Conservation (phyloP, 768 basidiomycete species). For the Leccinum uliginosum region DNA sequence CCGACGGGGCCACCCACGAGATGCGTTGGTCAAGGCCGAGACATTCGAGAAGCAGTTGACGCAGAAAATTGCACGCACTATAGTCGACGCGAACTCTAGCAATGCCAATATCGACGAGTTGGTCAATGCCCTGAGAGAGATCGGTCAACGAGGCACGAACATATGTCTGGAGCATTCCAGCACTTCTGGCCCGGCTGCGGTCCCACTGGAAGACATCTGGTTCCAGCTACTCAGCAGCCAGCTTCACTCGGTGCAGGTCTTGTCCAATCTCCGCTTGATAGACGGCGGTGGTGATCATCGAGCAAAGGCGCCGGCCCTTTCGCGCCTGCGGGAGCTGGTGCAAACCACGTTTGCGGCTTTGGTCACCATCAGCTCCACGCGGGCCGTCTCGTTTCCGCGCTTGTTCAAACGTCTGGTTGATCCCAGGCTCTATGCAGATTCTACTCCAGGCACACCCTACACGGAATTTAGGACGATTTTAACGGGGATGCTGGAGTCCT, state of each 20-base stretch:
- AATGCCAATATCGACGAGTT: constrained; percentile 27
- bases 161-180: constrained; percentile 71
- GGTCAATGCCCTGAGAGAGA: constrained; percentile 49
- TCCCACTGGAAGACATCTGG: constrained; percentile 81
- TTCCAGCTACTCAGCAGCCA: constrained; percentile 80
- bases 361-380: constrained; percentile 77
- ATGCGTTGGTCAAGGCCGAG: constrained; percentile 66
- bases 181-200: constrained; percentile 33
- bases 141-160: constrained; percentile 57
- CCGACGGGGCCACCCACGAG: constrained; percentile 54
- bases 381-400: constrained; percentile 82
- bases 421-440: constrained; percentile 47
- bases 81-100: constrained; percentile 25
- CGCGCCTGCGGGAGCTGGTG: constrained; percentile 64
- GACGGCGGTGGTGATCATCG: constrained; percentile 19
- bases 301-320: constrained; percentile 30
- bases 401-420: constrained; percentile 91
- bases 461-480: constrained; percentile 89
- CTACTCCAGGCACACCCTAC: constrained; percentile 65
- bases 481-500: constrained; percentile 93
- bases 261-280: constrained; percentile 43
- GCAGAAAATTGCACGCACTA: constrained; percentile 36
- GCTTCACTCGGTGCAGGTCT: constrained; percentile 69
- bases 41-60: constrained; percentile 51
- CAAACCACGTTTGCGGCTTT: constrained; percentile 82